Percentiles rank a stretch among this genome's conserved stretches.
Evolutionary conservation across 2,329 filamentous ascomycete species (phyloP).

Genomic region (Cyclaneusma minus): DNA sequence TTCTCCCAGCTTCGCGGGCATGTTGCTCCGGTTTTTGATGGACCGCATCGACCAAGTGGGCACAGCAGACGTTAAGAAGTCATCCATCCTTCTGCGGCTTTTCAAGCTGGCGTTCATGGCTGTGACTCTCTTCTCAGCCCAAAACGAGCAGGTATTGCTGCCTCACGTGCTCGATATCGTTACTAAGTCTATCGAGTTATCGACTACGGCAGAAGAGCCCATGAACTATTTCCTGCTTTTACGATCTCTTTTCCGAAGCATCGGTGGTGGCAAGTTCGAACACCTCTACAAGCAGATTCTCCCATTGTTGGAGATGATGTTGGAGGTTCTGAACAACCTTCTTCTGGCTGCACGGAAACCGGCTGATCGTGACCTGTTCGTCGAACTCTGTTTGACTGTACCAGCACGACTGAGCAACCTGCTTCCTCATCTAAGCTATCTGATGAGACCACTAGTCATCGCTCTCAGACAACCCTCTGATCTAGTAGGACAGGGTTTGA

Average conservation of each 20-base stretch:
- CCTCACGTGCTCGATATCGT: slow-evolving; percentile 96
- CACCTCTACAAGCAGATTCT: slow-evolving; percentile 97
- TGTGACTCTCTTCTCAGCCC: slow-evolving; percentile 82
- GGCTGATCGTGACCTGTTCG: slow-evolving; percentile 84
- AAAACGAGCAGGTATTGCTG: slow-evolving; percentile 90
- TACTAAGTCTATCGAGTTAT: slow-evolving; percentile 91
- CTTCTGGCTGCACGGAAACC: slow-evolving; percentile 82
- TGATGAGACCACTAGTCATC: slow-evolving; percentile 96
- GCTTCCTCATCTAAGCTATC: slow-evolving; percentile 82
- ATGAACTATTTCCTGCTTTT: slow-evolving; percentile 97
- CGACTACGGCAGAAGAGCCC: slow-evolving; percentile 87
- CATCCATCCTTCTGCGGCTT: slow-evolving; percentile 78
- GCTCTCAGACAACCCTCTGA: slow-evolving; percentile 83
- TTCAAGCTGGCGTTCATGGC: slow-evolving; percentile 99
- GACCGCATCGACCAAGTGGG: slow-evolving; percentile 90
- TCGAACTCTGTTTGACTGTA: slow-evolving; percentile 91
- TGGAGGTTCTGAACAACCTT: slow-evolving; percentile 93
- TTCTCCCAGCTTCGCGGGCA: slow-evolving; percentile 91
- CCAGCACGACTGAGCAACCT: slow-evolving; percentile 89
- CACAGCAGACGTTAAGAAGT: slow-evolving; percentile 79
- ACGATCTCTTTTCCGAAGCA: slow-evolving; percentile 85
- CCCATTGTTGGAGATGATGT: slow-evolving; percentile 87
- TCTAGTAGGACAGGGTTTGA: slow-evolving; percentile 81
- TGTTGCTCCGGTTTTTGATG: slow-evolving; percentile 97
- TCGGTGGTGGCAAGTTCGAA: slow-evolving; percentile 93